Evolutionary conservation across 2,329 filamentous ascomycete species (phyloP), one percentile per base, ranked within the genome.

Genomic region (Cordyceps pruinosa): DNA sequence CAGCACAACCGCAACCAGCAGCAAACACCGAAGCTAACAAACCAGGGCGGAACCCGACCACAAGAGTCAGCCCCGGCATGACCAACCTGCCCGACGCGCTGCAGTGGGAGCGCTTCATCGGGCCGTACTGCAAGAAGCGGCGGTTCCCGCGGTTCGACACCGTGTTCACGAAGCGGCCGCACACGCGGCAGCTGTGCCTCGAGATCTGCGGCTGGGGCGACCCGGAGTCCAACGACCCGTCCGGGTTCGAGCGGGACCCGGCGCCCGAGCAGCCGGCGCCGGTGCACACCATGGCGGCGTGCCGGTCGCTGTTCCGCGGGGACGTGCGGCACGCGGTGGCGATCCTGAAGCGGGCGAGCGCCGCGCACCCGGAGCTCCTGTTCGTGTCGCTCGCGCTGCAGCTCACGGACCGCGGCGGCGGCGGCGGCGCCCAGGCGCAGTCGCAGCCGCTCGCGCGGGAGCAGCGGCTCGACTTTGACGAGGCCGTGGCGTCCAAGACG

Each of bases 131-230:
- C 63, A 82, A 83, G 58, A 82, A 80, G 59, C 80, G 81, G 17
- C 77, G 79, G 3, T 73, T 87, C n/a, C 79, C 83, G 13, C 75
- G 77, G 10, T 90, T 86, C 61, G 78, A 85, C 51, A 86, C 86
- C 3, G 74, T 80, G 4, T 67, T 78, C 4, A 90, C 89, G 0
- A 78, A 78, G 50, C 86, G 80, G 62, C 83, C 87, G 0, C 80
- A 86, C 49, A 88, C 91, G 64, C 79, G 90, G 46, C 86, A 89
- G 66, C 75, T 92, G 5, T 90, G 88, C 59, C 79, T 94, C 5
- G 83, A 87, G 35, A 83, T 92, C 21, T 92, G 87, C 65, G 80
- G 83, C 48, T 90, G 87, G 84, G 84, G 87, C 77, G 84, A 70
- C 75, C 81, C 58, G 66, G 78, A 62, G 72, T 76, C 63, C 56